Evolutionary conservation across 2,329 filamentous ascomycete species (phyloP).

Genomic region (Stachybotrys chlorohalonatus): DNA sequence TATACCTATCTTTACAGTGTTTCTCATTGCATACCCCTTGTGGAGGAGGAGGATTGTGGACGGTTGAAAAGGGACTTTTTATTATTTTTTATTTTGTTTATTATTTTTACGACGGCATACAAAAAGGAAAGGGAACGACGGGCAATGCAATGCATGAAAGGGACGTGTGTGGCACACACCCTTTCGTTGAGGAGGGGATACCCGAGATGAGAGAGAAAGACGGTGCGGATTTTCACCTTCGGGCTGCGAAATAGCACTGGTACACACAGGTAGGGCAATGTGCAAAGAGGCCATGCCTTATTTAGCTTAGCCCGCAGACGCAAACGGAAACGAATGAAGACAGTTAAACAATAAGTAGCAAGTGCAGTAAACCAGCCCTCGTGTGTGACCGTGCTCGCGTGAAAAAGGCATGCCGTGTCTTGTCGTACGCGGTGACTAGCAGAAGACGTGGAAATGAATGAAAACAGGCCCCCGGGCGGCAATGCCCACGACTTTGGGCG

Average conservation of each 20-base stretch:
- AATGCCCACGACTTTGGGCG: no score
- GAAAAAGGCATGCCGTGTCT: no score
- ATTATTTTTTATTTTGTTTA: no score
- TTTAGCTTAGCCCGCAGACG: background rate
- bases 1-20: no score
- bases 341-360: background rate
- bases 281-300: background rate
- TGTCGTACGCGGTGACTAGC: no score
- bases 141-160: background rate
- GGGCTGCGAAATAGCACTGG: background rate
- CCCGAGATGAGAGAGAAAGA: background rate
- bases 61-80: no score
- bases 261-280: background rate
- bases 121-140: background rate
- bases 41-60: no score
- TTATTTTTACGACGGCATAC: background rate
- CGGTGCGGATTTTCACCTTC: background rate
- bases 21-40: no score
- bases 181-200: background rate
- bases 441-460: no score
- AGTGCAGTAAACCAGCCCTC: no score
- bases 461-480: no score
- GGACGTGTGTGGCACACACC: background rate
- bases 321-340: background rate
- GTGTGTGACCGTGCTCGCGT: no score